A percentile compares a stretch with the other conserved stretches of the same genome.
These are phyloP conservation scores for Claviceps sp. DNA, from an alignment of 2,329 filamentous ascomycete genomes.

Conservation along the genomic window DNA sequence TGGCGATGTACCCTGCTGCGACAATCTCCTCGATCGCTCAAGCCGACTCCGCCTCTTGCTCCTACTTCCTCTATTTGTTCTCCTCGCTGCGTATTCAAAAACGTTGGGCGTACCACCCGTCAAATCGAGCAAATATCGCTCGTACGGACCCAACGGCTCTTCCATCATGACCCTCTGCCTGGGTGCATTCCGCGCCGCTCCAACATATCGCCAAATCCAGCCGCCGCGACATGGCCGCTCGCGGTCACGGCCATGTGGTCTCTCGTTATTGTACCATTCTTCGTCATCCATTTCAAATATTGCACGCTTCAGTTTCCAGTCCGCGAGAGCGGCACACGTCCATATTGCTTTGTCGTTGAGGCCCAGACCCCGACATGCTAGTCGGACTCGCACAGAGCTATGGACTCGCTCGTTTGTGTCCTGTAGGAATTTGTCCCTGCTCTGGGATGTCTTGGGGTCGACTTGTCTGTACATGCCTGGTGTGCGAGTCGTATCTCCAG, in stretches of 20 bases:
- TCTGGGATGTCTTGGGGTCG: slow-evolving; percentile 25
- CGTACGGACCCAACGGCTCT: slow-evolving; percentile 39
- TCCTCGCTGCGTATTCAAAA: slow-evolving; percentile 25
- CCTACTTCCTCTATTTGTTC: slow-evolving; percentile 5
- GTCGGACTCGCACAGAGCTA: slow-evolving; percentile 38
- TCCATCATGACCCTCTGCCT: slow-evolving; percentile 32
- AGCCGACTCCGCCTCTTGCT: slow-evolving; percentile 7
- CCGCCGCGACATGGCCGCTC: slow-evolving; percentile 13
- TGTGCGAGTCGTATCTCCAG: slow-evolving; percentile 28
- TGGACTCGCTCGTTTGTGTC: slow-evolving; percentile 44
- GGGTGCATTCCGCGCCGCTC: slow-evolving; percentile 27
- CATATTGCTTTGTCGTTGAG: slow-evolving; percentile 35
- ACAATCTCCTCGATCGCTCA: neutral
- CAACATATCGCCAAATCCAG: slow-evolving; percentile 43
- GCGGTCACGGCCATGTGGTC: slow-evolving; percentile 13
- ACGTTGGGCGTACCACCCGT: slow-evolving; percentile 30
- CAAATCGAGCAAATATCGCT: slow-evolving; percentile 32
- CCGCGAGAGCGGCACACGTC: slow-evolving; percentile 29
- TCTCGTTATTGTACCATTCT: slow-evolving; percentile 7
- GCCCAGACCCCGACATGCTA: slow-evolving; percentile 35
- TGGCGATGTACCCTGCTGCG: neutral
- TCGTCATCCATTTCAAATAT: neutral
- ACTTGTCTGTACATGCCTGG: slow-evolving; percentile 35
- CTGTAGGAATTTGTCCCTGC: slow-evolving; percentile 26
- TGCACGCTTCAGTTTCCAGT: slow-evolving; percentile 30